These are phyloP conservation scores for Phaeomoniella chlamydospora DNA, from an alignment of 2,329 filamentous ascomycete species.

Conservation along the genomic window DNA sequence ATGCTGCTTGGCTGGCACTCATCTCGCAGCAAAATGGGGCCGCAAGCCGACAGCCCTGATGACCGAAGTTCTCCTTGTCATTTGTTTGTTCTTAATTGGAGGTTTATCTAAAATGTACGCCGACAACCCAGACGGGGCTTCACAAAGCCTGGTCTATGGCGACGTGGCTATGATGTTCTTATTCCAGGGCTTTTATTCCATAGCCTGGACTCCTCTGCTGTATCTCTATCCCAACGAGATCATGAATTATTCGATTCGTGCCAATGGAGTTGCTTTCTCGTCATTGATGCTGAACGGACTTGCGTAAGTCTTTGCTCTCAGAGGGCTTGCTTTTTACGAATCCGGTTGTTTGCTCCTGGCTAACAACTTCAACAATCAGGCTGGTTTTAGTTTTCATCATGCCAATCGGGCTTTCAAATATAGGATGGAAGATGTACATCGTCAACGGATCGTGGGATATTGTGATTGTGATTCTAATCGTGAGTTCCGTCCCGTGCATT, in stretches of 20 bases:
- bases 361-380: no score
- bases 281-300: slow-evolving; percentile 11
- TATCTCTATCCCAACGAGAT: slow-evolving; percentile 35
- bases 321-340: no score
- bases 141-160: slow-evolving; percentile 21
- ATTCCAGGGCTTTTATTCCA: slow-evolving; percentile 35
- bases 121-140: slow-evolving; percentile 5
- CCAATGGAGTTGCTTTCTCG: slow-evolving; percentile 29
- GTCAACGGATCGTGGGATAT: slow-evolving; percentile 32
- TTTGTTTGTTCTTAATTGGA: slow-evolving; percentile 37
- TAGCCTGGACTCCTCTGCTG: slow-evolving; percentile 35
- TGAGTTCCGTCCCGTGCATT: no score
- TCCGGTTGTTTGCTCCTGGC: no score
- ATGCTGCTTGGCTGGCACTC: slow-evolving; percentile 27
- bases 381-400: slow-evolving; percentile 24
- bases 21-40: slow-evolving; percentile 26
- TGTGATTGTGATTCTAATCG: slow-evolving; percentile 22
- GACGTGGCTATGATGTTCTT: slow-evolving; percentile 35
- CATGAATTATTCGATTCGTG: slow-evolving; percentile 34
- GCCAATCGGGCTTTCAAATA: slow-evolving; percentile 24
- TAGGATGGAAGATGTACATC: slow-evolving; percentile 34
- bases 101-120: slow-evolving; percentile 29
- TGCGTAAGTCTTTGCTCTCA: no score
- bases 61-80: slow-evolving; percentile 15
- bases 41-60: slow-evolving; percentile 20